Evolutionary conservation across 805 yeast species (phyloP).

Genomic region (Candida morakotiae): DNA sequence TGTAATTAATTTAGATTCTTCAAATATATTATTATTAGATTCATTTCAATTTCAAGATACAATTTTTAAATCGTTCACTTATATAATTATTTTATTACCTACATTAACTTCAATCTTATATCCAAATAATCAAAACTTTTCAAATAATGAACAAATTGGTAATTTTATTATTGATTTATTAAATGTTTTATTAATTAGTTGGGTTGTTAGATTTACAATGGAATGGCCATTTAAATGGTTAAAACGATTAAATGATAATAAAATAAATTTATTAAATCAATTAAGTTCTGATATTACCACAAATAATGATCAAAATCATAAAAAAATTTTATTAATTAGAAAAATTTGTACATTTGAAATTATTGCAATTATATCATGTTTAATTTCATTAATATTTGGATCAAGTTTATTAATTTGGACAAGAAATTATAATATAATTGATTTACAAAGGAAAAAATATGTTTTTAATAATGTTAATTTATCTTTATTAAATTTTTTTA

Average conservation of each 20-base stretch:
- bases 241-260: conserved; percentile 17
- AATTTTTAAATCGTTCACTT: conserved; percentile 16
- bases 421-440: conserved; percentile 21
- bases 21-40: background rate
- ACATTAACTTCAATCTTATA: conserved; percentile 21
- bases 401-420: conserved; percentile 25
- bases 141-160: conserved; percentile 17
- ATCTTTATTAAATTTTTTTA: conserved; percentile 23
- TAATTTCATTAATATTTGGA: conserved; percentile 23
- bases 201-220: conserved; percentile 27
- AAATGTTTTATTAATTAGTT: conserved; percentile 27
- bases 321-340: conserved; percentile 9
- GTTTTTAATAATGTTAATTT: conserved; percentile 36
- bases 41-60: conserved; percentile 6
- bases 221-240: conserved; percentile 46
- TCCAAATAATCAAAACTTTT: conserved; percentile 15
- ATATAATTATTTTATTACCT: conserved; percentile 20
- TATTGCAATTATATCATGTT: conserved; percentile 21
- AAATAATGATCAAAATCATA: background rate
- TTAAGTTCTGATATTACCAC: background rate
- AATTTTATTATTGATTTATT: conserved; percentile 27
- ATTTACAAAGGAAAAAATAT: conserved; percentile 18
- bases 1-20: background rate
- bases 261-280: conserved; percentile 13
- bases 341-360: conserved; percentile 14